These are phyloP conservation scores for Oryza punctata DNA, from an alignment of 176 grass and related monocot genomes.

Conservation along the genomic window DNA sequence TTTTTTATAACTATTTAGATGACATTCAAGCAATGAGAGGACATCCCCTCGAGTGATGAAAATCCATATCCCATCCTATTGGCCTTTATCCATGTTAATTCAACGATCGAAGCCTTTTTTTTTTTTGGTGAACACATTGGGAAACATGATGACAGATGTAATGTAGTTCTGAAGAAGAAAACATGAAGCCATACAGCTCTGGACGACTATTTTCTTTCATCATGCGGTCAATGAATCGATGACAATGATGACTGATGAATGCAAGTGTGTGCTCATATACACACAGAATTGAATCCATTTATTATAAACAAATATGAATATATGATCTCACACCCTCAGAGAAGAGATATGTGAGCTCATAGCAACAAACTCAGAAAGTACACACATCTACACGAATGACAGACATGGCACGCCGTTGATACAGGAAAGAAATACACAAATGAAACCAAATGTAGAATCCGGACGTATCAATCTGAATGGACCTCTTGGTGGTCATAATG, in stretches of 20 bases:
- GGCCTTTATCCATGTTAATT: background rate
- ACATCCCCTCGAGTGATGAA: too few species aligned
- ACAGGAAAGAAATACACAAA: background rate
- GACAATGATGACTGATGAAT: background rate
- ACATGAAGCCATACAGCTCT: background rate
- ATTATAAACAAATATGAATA: background rate
- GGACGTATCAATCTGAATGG: background rate
- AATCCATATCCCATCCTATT: background rate
- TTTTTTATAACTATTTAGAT: too few species aligned
- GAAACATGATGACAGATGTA: background rate
- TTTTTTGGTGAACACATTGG: too few species aligned
- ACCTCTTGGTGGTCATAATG: slow-evolving; percentile 10
- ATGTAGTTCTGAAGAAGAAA: background rate
- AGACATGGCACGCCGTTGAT: background rate
- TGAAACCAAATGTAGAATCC: background rate
- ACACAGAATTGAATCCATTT: slow-evolving; percentile 8
- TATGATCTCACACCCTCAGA: background rate
- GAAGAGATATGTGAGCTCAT: slow-evolving; percentile 1
- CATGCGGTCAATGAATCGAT: background rate
- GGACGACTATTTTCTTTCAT: too few species aligned
- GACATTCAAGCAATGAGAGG: too few species aligned
- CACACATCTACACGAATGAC: background rate
- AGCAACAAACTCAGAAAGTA: background rate
- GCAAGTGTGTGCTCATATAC: background rate
- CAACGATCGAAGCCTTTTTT: background rate